Evolutionary conservation across 108 stramenopile species (phyloP).

Genomic region (Fragilariopsis cylindrus): DNA sequence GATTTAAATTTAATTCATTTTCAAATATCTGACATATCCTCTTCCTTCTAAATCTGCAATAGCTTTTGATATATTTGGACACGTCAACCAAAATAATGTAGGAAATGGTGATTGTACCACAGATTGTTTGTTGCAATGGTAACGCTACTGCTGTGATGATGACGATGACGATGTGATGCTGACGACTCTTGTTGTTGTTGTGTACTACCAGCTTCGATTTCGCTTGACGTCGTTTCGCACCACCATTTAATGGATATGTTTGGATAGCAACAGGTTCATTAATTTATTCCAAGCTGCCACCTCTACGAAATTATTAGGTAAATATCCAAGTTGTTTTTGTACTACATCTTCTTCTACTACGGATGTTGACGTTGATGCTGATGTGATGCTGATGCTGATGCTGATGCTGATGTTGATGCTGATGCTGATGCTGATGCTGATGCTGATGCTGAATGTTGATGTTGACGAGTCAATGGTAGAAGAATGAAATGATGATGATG

Average conservation of each 20-base stretch:
- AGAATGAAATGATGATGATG: no score
- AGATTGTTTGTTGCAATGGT: neutral
- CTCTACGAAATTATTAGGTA: slow-evolving; percentile 59
- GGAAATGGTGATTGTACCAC: slow-evolving; percentile 62
- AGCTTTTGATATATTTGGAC: slow-evolving; percentile 57
- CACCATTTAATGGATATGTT: slow-evolving; percentile 63
- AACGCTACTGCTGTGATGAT: neutral
- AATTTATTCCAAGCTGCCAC: slow-evolving; percentile 48
- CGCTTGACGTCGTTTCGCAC: slow-evolving; percentile 34
- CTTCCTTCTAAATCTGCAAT: slow-evolving; percentile 64
- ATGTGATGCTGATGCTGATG: no score
- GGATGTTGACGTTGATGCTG: neutral
- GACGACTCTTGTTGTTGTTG: neutral
- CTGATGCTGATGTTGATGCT: no score
- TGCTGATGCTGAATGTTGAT: no score
- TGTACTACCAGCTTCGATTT: slow-evolving; percentile 19
- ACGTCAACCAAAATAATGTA: slow-evolving; percentile 73
- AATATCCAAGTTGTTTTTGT: slow-evolving; percentile 60
- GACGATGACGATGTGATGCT: neutral
- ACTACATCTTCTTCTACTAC: slow-evolving; percentile 34
- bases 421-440: no score
- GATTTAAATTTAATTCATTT: slow-evolving; percentile 32
- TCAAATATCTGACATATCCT: slow-evolving; percentile 57
- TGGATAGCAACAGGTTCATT: slow-evolving; percentile 57
- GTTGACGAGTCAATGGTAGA: no score